Base-by-base conservation (phyloP, 1,139 yeast genomes). In the Arxiozyma heterogenica region DNA sequence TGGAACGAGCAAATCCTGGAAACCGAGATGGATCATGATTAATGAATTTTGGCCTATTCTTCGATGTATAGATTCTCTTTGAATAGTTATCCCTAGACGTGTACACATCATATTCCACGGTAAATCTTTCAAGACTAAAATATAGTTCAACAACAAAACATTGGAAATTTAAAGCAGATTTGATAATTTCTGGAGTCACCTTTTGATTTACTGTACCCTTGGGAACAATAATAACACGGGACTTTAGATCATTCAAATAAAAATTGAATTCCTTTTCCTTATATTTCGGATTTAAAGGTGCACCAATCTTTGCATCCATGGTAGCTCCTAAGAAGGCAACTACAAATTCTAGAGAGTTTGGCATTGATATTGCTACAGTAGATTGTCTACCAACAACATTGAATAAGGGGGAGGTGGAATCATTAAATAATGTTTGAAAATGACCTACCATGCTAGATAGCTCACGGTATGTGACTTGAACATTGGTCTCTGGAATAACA, bases 261-360 rank as follows among this genome's bases (percentile, higher is more conserved):
- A 82, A 81, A 60, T 80, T 81, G 63, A 81, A 80, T 67, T 83
- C 89, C 41, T 71, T 61, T 60, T 78, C 76, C 62, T 78, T 81
- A 67, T 82, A 82, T 54, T 75, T 75, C 17, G 86, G 77, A 62
- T 83, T 83, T 63, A 83, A 70, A 4, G 89, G 89, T 4, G 86
- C 85, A 22, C 84, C 84, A 47, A 82, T 72, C 60, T 77, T 73
- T 0, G 81, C 77, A 27, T 79, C 75, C 58, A 78, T 75, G 1
- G 85, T 78, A 22, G 77, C 71, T 1, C 80, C 83, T 22, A 82
- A 66, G 61, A 82, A 83, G 1, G 79, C 70, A 9, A 75, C 74
- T 3, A 79, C 75, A 53, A 82, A 77, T 61, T 83, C 88, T 41
- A 83, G 63, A 5, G 79, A 72, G 64, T 83, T 83, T 41, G 83